Evolutionary conservation across 495 filamentous ascomycete genomes (phyloP).

Genomic region (Aspergillus panamensis): DNA sequence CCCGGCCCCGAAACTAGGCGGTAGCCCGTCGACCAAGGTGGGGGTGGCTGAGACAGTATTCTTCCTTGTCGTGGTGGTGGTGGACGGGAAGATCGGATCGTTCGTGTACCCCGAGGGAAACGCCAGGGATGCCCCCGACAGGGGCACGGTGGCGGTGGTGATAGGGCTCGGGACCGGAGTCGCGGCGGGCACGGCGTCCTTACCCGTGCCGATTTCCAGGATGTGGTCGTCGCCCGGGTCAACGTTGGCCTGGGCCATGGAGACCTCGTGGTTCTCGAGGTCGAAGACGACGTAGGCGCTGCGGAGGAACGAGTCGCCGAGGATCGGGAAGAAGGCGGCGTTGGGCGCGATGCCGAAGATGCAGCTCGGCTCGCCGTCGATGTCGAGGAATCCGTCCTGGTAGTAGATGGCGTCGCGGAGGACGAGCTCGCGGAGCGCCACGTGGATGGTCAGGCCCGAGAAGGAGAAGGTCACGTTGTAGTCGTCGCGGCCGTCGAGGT

Average conservation of each 20-base stretch:
- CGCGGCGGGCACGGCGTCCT: slow-evolving; percentile 61
- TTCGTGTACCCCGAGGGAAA: slow-evolving; percentile 2
- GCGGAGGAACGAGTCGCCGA: slow-evolving; percentile 88
- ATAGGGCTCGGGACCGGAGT: slow-evolving; percentile 59
- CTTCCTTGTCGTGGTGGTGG: neutral
- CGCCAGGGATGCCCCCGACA: neutral
- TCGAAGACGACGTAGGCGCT: slow-evolving; percentile 89
- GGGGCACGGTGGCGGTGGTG: slow-evolving; percentile 25
- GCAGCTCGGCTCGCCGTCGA: slow-evolving; percentile 42
- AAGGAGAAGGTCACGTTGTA: slow-evolving; percentile 66
- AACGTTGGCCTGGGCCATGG: slow-evolving; percentile 72
- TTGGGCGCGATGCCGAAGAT: slow-evolving; percentile 66
- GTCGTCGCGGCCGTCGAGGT: slow-evolving; percentile 34
- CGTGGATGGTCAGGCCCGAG: slow-evolving; percentile 35
- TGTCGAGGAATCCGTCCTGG: slow-evolving; percentile 1
- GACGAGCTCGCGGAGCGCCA: slow-evolving; percentile 28
- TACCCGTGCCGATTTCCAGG: slow-evolving; percentile 64
- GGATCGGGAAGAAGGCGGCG: slow-evolving; percentile 53
- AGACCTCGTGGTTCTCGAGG: slow-evolving; percentile 73
- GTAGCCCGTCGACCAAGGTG: neutral
- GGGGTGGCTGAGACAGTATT: neutral
- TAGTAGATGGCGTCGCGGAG: slow-evolving; percentile 7
- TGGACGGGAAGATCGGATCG: slow-evolving; percentile 10
- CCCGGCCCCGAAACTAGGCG: no score
- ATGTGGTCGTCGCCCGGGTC: slow-evolving; percentile 62